Evolutionary conservation across 2,329 filamentous ascomycete species (phyloP), one percentile per base, ranked within the genome.

Genomic region (Colletotrichum sp.): DNA sequence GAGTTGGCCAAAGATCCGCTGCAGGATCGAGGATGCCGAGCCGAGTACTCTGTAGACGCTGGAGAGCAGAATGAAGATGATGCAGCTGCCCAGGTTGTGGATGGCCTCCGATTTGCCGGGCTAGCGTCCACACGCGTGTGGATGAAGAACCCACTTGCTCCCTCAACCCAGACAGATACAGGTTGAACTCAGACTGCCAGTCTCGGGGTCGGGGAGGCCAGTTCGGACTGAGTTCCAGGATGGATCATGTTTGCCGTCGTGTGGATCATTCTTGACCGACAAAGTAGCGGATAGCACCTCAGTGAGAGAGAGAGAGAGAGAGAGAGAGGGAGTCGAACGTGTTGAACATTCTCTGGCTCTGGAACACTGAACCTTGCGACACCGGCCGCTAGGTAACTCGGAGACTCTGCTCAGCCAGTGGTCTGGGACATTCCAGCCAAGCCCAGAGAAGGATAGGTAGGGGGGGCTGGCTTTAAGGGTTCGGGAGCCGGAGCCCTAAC

Each of bases 401-500:
- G 16, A 60, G 26, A 5, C 44, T 52, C n/a, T 52, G n/a, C 44
- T 10, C 44, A 52, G 44, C 44, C 44, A 52, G 44, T 52, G n/a
- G 55, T 59, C 55, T 24, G 26, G 55, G 26, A 59, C 22, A 26
- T 28, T 59, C 26, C 22, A 59, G 55, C 28, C 68, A n/a, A 71
- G 68, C 36, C 39, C 39, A 24, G 34, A n/a, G 64, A 30, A 36
- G 59, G 36, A 30, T 24, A 36, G 44, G 22, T 28, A 55, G 59
- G 74, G 64, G 66, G 44, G 39, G n/a, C 39, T 72, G 68, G 57
- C 36, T 18, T 59, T 13, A 28, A 74, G 74, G 74, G 70, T 68
- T 76, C 64, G 74, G 59, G 48, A 69, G 57, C 26, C 63, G 28
- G 70, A 75, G 71, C 74, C 74, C 74, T 76, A 76, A 74, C 44